A percentile compares a stretch with the other conserved stretches of the same genome.
These are phyloP conservation scores for Agroathelia rolfsii DNA, from an alignment of 1,284 basidiomycete species.

Conservation along the genomic window DNA sequence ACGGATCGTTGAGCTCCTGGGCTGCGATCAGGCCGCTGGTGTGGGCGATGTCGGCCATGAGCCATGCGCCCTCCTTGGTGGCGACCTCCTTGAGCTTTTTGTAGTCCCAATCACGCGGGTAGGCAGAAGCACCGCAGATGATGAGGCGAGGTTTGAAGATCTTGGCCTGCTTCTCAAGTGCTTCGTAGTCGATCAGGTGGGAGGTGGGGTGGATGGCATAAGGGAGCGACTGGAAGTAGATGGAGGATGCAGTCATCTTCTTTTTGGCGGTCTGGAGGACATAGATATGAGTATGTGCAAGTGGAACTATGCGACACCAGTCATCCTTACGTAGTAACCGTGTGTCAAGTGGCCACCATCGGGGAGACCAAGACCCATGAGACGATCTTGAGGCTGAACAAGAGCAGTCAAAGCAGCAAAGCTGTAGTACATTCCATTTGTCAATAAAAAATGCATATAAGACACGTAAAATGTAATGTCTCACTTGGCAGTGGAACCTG, in stretches of 20 bases:
- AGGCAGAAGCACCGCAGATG: constrained; percentile 97
- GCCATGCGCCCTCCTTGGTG: constrained; percentile 84
- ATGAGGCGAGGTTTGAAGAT: constrained; percentile 95
- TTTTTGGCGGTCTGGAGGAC: constrained; percentile 86
- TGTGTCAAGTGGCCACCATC: constrained; percentile 98
- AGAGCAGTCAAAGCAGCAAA: constrained; percentile 97
- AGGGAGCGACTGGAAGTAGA: constrained; percentile 99
- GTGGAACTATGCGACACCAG: constrained; percentile 6
- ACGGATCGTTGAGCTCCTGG: constrained; percentile 86
- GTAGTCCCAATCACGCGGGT: constrained; percentile 98
- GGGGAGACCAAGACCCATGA: constrained; percentile 98
- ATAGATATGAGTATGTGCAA: constrained; percentile 24
- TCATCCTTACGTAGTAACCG: constrained; percentile 80
- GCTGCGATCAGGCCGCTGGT: constrained; percentile 94
- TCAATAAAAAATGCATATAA: constrained; percentile 25
- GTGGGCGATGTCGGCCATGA: constrained; percentile 97
- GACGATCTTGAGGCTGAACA: constrained; percentile 94
- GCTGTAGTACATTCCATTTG: constrained; percentile 33
- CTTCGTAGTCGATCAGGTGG: constrained; percentile 87
- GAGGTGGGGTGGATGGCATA: constrained; percentile 82
- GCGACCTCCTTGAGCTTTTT: constrained; percentile 74
- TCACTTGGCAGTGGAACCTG: constrained; percentile 38
- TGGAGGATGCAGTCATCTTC: constrained; percentile 99
- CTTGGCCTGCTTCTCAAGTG: constrained; percentile 80
- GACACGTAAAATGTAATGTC: constrained; percentile 8